Evolutionary conservation across 1,139 yeast species (phyloP).

Genomic region (Arxiozyma telluris): DNA sequence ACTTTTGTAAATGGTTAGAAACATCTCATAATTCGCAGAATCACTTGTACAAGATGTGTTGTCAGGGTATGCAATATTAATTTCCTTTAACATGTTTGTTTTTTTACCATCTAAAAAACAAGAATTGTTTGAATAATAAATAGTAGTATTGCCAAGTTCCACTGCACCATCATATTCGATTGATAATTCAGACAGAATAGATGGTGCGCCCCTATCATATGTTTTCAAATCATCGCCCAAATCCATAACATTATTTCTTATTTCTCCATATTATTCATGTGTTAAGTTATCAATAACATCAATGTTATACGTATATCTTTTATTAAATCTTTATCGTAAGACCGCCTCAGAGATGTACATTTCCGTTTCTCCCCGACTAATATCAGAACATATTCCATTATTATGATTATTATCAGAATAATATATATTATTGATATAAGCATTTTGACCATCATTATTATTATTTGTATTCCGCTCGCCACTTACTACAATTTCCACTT

Average conservation of each 20-base stretch:
- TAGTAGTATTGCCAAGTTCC: slow-evolving; percentile 6
- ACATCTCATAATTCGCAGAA: not conserved
- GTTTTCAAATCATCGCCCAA: slow-evolving; percentile 30
- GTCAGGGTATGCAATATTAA: slow-evolving; percentile 23
- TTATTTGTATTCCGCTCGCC: slow-evolving; percentile 2
- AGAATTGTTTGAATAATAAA: slow-evolving; percentile 14
- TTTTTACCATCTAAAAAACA: slow-evolving; percentile 6
- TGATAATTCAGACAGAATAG: slow-evolving; percentile 24
- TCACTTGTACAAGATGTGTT: slow-evolving; percentile 12
- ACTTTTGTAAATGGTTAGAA: too few species aligned
- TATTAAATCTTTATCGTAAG: not conserved
- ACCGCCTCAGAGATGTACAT: not conserved
- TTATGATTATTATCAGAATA: not conserved
- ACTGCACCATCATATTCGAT: slow-evolving; percentile 7
- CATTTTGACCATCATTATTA: not conserved
- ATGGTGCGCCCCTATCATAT: slow-evolving; percentile 29
- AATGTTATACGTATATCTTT: too few species aligned
- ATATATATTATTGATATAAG: too few species aligned
- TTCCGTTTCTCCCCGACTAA: not conserved
- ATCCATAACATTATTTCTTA: slow-evolving; percentile 18
- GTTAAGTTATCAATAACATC: not conserved
- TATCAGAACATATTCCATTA: not conserved
- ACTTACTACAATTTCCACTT: not conserved
- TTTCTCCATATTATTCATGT: not conserved
- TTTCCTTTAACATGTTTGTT: slow-evolving; percentile 15